Percentiles rank a stretch among this genome's conserved stretches.
These are phyloP conservation scores for Paramecium sonneborni DNA, from an alignment of 73 alveolate species.

Conservation along the genomic window DNA sequence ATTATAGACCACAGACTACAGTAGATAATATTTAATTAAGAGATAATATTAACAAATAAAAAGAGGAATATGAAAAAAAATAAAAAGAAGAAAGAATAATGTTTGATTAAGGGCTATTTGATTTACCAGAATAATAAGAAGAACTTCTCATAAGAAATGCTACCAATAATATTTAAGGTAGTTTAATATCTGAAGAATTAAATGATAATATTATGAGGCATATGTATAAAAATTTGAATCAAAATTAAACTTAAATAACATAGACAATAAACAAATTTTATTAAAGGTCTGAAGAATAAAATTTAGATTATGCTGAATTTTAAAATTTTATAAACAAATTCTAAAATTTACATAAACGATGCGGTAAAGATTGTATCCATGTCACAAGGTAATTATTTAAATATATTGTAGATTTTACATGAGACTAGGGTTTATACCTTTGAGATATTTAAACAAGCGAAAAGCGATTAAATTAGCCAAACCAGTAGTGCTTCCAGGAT, in stretches of 20 bases:
- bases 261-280: not conserved
- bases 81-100: not conserved
- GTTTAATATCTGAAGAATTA: not conserved
- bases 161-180: not conserved
- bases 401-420: not conserved
- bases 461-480: slow-evolving; percentile 6
- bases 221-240: not conserved
- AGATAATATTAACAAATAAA: not conserved
- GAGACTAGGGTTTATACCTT: slow-evolving; percentile 35
- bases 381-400: not conserved
- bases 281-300: not conserved
- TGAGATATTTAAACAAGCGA: slow-evolving; percentile 27
- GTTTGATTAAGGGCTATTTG: not conserved
- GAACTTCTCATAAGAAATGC: not conserved
- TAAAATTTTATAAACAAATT: not conserved
- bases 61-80: slow-evolving; percentile 18
- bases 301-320: not conserved
- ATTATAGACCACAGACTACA: not conserved
- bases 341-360: not conserved
- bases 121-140: not conserved
- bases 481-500: slow-evolving; percentile 17
- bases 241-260: not conserved
- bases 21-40: not conserved
- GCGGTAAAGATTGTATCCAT: slow-evolving; percentile 49
- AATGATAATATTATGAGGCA: not conserved